These are phyloP conservation scores for Cadophora luteo-olivacea DNA, from an alignment of 2,329 filamentous ascomycete genomes.

Conservation along the genomic window DNA sequence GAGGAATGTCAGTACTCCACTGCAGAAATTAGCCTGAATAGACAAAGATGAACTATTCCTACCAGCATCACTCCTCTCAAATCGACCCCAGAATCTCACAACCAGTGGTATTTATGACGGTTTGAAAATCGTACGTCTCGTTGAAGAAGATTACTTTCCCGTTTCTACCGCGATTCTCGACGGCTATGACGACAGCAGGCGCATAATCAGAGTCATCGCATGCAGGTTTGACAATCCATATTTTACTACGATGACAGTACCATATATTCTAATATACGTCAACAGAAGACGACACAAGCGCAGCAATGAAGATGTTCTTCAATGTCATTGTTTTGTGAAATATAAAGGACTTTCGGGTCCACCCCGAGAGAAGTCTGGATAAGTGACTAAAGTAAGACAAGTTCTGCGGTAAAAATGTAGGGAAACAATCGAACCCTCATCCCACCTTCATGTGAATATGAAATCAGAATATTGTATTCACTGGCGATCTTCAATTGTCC, in stretches of 20 bases:
- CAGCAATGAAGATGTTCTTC: neutral
- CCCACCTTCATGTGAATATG: neutral
- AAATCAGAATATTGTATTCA: neutral
- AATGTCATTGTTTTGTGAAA: neutral
- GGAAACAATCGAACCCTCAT: neutral
- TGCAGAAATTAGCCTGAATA: too few species aligned
- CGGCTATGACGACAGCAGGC: conserved; percentile 48
- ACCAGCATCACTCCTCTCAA: too few species aligned
- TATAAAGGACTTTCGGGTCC: too few species aligned
- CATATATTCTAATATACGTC: neutral
- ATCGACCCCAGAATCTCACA: too few species aligned
- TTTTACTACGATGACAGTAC: neutral
- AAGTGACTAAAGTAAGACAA: too few species aligned
- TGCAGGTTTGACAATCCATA: neutral
- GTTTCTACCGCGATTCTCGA: neutral
- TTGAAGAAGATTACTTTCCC: too few species aligned
- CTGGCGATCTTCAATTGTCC: neutral
- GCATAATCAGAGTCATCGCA: conserved; percentile 38
- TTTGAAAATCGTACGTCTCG: too few species aligned
- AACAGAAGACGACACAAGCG: neutral
- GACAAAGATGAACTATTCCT: too few species aligned
- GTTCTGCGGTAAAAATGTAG: too few species aligned
- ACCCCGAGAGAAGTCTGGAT: too few species aligned
- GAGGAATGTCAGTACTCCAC: too few species aligned
- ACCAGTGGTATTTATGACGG: too few species aligned